Evolutionary conservation across 108 stramenopile genomes (phyloP).

Genomic region (Licmophora abbreviata): DNA sequence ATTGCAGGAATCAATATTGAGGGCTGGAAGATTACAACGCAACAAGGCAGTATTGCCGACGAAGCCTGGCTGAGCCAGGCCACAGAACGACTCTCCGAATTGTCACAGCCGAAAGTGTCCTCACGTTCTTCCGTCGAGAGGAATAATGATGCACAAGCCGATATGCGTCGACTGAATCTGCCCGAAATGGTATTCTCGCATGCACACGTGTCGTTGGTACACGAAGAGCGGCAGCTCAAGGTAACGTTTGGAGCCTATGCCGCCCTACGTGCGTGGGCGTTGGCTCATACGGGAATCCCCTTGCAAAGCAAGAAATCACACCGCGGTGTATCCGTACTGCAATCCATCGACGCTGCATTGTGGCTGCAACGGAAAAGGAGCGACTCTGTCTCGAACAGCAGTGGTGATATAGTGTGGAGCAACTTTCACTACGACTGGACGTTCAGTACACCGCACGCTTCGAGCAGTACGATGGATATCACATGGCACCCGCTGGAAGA

Average conservation of each 20-base stretch:
- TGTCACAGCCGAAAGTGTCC: constrained; percentile 10
- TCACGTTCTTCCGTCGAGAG: neutral
- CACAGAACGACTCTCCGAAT: constrained; percentile 11
- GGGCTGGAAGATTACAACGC: constrained; percentile 31
- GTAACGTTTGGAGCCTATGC: constrained; percentile 29
- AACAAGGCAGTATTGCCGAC: constrained; percentile 32
- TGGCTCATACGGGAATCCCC: constrained; percentile 47
- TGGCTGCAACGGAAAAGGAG: constrained; percentile 45
- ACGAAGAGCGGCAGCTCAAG: neutral
- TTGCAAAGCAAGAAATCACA: neutral
- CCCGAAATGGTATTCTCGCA: constrained; percentile 74
- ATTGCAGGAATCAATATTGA: constrained; percentile 21
- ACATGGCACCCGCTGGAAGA: constrained; percentile 30
- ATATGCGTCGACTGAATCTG: constrained; percentile 25
- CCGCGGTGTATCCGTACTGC: constrained; percentile 50
- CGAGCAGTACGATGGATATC: constrained; percentile 9
- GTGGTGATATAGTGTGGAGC: too few species aligned
- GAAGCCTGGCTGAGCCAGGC: constrained; percentile 25
- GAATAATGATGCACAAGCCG: neutral
- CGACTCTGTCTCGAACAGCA: neutral
- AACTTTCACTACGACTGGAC: constrained; percentile 81
- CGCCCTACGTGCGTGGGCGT: constrained; percentile 61
- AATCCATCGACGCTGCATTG: constrained; percentile 43
- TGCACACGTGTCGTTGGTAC: constrained; percentile 37
- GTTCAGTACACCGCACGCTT: constrained; percentile 54